These are phyloP conservation scores for Crepidotus sp. DNA, from an alignment of 1,284 basidiomycete genomes.

Conservation along the genomic window DNA sequence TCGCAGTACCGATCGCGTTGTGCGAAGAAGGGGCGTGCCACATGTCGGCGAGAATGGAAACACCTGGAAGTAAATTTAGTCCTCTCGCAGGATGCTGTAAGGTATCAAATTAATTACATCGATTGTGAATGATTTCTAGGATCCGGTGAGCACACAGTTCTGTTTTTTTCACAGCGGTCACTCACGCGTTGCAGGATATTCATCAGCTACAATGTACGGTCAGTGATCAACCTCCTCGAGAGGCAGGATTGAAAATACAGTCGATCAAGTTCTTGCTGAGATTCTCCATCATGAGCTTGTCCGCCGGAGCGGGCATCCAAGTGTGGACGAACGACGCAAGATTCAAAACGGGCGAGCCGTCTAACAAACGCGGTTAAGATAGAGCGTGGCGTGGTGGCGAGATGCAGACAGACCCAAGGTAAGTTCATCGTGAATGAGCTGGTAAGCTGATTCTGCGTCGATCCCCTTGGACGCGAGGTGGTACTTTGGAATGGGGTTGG, in stretches of 20 bases:
- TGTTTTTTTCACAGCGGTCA: not conserved
- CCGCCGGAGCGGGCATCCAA: constrained; percentile 42
- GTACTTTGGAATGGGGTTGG: constrained; percentile 58
- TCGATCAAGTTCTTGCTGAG: constrained; percentile 87
- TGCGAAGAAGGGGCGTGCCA: constrained; percentile 80
- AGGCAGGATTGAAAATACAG: too few relatives aligned
- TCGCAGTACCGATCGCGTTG: constrained; percentile 83
- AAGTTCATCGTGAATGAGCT: constrained; percentile 81
- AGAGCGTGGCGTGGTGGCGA: too few relatives aligned
- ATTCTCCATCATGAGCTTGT: constrained; percentile 73
- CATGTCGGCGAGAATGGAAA: constrained; percentile 83
- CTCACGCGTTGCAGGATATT: not conserved
- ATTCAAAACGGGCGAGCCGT: constrained; percentile 74
- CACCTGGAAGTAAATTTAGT: constrained; percentile 24
- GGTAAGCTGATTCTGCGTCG: constrained; percentile 44
- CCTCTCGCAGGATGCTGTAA: constrained; percentile 7
- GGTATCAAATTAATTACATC: constrained; percentile 46
- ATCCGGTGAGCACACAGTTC: not conserved
- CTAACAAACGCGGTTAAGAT: constrained; percentile 22
- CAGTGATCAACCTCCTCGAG: too few relatives aligned
- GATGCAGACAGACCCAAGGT: constrained; percentile 19
- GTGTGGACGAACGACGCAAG: constrained; percentile 76
- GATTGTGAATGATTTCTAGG: constrained; percentile 66
- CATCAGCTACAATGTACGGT: too few relatives aligned
- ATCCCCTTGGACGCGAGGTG: constrained; percentile 34